Evolutionary conservation across 176 grass and related monocot genomes (phyloP), one percentile per base, ranked within the genome.

Genomic region (Aegilops bicornis): DNA sequence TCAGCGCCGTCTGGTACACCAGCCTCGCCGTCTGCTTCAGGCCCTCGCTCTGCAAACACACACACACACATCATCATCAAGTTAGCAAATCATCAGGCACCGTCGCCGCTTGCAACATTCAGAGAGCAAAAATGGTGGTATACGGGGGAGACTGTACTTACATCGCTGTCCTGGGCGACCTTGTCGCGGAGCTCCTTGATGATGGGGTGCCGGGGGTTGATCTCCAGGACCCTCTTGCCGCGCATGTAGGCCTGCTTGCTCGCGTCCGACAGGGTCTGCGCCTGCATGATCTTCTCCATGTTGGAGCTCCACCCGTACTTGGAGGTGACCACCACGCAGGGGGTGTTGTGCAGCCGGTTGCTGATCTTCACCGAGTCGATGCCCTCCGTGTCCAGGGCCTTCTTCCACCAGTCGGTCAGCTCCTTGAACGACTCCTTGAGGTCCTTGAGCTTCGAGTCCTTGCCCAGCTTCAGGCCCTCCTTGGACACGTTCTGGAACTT

Each of bases 241-340:
- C 90, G 88, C 96, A 98, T 98, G 72, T 96, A 96, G 3, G 96
- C 96, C 78, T 98, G 91, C 79, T 96, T 98, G 84, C 83, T 98
- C 13, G 91, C 76, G 81, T 96, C 96, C 0, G 91, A 94, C 1
- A 98, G 88, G 45, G 96, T 94, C 36, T 98, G 96, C 0, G 93
- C 82, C 84, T 96, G 93, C 96, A 98, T 98, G 86, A 96, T 98
- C 91, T 98, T 98, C 90, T 98, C 93, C 96, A 98, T 98, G 84
- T 98, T 98, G 24, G 96, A 79, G 45, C 96, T 98, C 96, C 96
- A 98, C 22, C 90, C 91, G 19, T 89, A 98, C 78, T 96, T 98
- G 81, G 93, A 96, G 15, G 93, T 94, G 5, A 98, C 93, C 2
- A 98, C 96, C 5, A 96, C 82, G 22, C 93, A 98, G 48, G 96